Percentiles rank a stretch among this genome's conserved stretches.
Evolutionary conservation across 345 rosid species (phyloP).

Genomic region (Adansonia digitata): DNA sequence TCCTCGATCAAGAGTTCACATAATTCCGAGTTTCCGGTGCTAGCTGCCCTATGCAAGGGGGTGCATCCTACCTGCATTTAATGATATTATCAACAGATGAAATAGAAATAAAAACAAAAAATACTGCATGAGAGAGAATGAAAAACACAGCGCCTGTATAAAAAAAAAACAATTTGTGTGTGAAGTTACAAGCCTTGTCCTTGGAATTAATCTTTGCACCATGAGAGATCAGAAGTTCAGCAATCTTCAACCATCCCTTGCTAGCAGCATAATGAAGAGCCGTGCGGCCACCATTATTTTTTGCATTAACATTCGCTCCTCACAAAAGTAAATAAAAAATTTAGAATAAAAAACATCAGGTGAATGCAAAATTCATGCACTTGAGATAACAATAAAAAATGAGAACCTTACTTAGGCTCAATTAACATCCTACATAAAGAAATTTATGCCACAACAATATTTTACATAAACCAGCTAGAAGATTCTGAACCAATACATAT

Average conservation of each 20-base stretch:
- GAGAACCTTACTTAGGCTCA: background rate
- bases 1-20: slow-evolving; percentile 82
- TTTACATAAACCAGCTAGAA: background rate
- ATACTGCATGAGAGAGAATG: background rate
- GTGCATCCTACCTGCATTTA: slow-evolving; percentile 70
- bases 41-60: slow-evolving; percentile 86
- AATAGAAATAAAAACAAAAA: background rate
- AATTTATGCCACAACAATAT: background rate
- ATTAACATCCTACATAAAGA: background rate
- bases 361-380: background rate
- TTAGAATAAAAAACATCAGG: background rate
- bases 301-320: slow-evolving; percentile 79
- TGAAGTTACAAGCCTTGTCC: slow-evolving; percentile 60
- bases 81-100: slow-evolving; percentile 5
- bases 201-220: slow-evolving; percentile 61
- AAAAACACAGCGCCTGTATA: slow-evolving; percentile 7
- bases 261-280: slow-evolving; percentile 98
- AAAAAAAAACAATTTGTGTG: background rate
- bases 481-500: background rate
- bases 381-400: background rate
- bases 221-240: slow-evolving; percentile 56
- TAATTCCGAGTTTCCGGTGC: slow-evolving; percentile 65
- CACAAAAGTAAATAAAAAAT: background rate
- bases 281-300: slow-evolving; percentile 75
- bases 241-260: slow-evolving; percentile 71